Evolutionary conservation across 2,329 filamentous ascomycete genomes (phyloP).

Genomic region (Fusarium buharicum): DNA sequence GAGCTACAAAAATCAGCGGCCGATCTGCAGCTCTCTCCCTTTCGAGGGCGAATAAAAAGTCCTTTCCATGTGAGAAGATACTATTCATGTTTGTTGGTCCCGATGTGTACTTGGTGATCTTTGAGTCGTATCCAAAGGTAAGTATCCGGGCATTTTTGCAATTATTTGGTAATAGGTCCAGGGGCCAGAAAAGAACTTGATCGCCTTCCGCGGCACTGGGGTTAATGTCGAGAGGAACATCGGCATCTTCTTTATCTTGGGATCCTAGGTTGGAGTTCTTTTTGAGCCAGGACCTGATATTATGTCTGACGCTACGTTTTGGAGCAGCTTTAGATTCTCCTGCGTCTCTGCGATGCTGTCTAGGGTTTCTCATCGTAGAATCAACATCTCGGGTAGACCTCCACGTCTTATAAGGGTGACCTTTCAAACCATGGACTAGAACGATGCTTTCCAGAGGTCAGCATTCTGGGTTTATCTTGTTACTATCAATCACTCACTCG

Average conservation of each 20-base stretch:
- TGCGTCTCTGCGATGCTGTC: rapidly evolving
- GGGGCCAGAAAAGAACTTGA: constrained; percentile 27
- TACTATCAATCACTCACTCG: too few relatives aligned
- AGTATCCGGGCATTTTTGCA: constrained; percentile 13
- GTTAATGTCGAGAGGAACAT: too few relatives aligned
- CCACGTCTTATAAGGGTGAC: constrained; percentile 31
- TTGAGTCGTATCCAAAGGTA: constrained; percentile 24
- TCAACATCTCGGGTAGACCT: neutral
- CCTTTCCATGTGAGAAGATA: constrained; percentile 20
- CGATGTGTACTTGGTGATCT: constrained; percentile 23
- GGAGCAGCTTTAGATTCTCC: neutral
- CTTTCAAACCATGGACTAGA: constrained; percentile 21
- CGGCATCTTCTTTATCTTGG: neutral
- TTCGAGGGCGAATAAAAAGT: constrained; percentile 15
- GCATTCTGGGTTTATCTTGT: too few relatives aligned
- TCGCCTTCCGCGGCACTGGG: too few relatives aligned
- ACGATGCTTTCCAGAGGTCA: constrained; percentile 10
- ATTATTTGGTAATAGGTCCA: constrained; percentile 4
- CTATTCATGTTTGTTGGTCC: constrained; percentile 8
- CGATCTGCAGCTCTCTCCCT: neutral
- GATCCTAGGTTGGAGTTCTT: neutral
- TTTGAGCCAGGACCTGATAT: neutral
- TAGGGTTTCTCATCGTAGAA: rapidly evolving
- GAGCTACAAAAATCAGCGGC: constrained; percentile 15
- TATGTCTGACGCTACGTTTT: neutral